A percentile compares a stretch with the other conserved stretches of the same genome.
These are phyloP conservation scores for Debaryomycetaceae sp. DNA, from an alignment of 1,139 yeast genomes.

Conservation along the genomic window DNA sequence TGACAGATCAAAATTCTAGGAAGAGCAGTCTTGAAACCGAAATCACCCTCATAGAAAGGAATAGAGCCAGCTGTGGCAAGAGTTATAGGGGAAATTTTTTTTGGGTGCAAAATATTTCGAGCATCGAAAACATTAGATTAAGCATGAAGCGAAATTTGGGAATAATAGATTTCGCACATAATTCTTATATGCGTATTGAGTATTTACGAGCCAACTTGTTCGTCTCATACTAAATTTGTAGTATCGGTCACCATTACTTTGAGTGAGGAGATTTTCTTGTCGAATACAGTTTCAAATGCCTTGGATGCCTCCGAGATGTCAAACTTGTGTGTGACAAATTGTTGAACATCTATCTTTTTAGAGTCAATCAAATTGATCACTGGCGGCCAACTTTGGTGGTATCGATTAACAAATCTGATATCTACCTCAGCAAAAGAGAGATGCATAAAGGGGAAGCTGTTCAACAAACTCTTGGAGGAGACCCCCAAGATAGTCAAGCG, in stretches of 20 bases:
- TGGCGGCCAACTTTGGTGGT: conserved; percentile 36
- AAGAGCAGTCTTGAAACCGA: too few relatives aligned
- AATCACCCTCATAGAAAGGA: too few relatives aligned
- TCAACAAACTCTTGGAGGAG: conserved; percentile 29
- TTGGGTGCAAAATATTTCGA: too few relatives aligned
- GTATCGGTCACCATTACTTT: conserved; percentile 10
- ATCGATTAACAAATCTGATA: conserved; percentile 35
- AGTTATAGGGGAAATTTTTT: too few relatives aligned
- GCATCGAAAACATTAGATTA: too few relatives aligned
- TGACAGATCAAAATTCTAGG: too few relatives aligned
- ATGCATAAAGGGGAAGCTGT: conserved; percentile 38
- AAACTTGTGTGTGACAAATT: conserved; percentile 24
- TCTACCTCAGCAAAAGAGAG: conserved; percentile 35
- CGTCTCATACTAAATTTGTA: background rate
- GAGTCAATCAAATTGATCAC: conserved; percentile 22
- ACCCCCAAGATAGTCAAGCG: conserved; percentile 32
- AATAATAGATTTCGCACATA: too few relatives aligned
- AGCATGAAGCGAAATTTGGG: too few relatives aligned
- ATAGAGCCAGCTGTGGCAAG: too few relatives aligned
- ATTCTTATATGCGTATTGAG: too few relatives aligned
- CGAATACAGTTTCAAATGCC: conserved; percentile 21
- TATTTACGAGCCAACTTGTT: background rate
- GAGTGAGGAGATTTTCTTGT: conserved; percentile 14
- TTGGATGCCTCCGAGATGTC: conserved; percentile 21
- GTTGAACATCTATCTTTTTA: conserved; percentile 21